Base-by-base conservation (phyloP, 345 rosid genomes). In the Acer negundo region DNA sequence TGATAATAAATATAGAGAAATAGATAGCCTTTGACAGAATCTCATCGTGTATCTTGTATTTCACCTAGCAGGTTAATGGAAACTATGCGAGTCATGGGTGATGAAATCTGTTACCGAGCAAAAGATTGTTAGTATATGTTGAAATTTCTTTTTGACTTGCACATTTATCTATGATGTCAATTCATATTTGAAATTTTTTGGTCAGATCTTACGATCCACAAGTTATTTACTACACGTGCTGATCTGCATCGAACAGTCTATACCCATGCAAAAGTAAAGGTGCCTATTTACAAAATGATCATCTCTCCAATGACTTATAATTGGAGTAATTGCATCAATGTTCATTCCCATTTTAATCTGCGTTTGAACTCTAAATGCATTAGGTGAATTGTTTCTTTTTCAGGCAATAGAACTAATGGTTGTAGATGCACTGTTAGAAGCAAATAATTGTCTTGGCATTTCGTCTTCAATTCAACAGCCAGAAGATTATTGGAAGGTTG, bases 261-360 rank as follows among this genome's bases (percentile, higher is more conserved):
- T 70, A 85, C 85, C 22, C 95, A 91, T 80, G 85, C 95, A 77
- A 91, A 91, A 89, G 95, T 89, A 68, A 89, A 89, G 93, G 95
- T 89, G 26, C 56, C 72, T 69, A 63, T 51, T 72, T 76, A 12
- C 49, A 75, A 59, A 51, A 49, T 49, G 38, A 31, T 46, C 69
- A 20, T 69, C 68, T 53, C 47, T 17, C 78, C 15, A 62, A 42
- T 31, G 24, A 69, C 31, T 82, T 74, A n/a, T 62, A 23, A 51
- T 51, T 75, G 62, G 16, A 23, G 68, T 42, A 24, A 6, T 68
- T 28, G 62, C 62, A 59, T 31, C 23, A 10, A 20, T 44, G 47
- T 31, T 22, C 62, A 20, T 7, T n/a, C 23, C 40, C 20, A n/a
- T 49, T 67, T 46, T 62, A 31, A 69, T 47, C 2, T 28, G 11